Evolutionary conservation across 73 alveolate genomes (phyloP).

Genomic region (Paramecium biaurelia): DNA sequence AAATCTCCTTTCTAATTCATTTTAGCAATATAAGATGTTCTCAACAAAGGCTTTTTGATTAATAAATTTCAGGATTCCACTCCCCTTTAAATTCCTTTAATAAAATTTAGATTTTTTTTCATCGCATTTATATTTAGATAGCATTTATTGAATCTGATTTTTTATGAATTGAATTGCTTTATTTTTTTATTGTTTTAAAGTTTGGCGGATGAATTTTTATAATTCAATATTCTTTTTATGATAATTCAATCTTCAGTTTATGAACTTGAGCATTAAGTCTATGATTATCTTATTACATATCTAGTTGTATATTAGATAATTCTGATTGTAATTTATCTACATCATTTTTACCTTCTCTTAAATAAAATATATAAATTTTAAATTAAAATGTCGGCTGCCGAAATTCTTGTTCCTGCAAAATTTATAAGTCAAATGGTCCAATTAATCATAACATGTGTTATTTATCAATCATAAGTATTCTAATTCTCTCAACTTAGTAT

Average conservation of each 20-base stretch:
- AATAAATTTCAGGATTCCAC: too few relatives aligned
- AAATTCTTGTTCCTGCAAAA: slow-evolving; percentile 32
- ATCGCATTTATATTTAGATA: too few relatives aligned
- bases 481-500: background rate
- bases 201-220: too few relatives aligned
- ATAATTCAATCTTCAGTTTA: background rate
- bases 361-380: background rate
- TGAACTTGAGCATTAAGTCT: background rate
- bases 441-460: slow-evolving; percentile 30
- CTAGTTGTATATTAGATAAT: background rate
- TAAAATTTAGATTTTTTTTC: too few relatives aligned
- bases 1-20: too few relatives aligned
- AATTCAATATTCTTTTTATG: background rate
- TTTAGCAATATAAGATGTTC: too few relatives aligned
- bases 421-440: background rate
- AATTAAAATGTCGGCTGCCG: slow-evolving; percentile 6
- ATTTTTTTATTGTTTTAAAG: too few relatives aligned
- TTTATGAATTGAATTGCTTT: too few relatives aligned
- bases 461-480: background rate
- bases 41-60: too few relatives aligned
- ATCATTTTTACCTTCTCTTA: background rate
- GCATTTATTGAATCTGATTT: too few relatives aligned
- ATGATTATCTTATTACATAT: background rate
- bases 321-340: background rate
- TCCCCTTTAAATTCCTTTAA: too few relatives aligned